Conservation (phyloP, 257 asterid species). For the Gardenia jasminoides region DNA sequence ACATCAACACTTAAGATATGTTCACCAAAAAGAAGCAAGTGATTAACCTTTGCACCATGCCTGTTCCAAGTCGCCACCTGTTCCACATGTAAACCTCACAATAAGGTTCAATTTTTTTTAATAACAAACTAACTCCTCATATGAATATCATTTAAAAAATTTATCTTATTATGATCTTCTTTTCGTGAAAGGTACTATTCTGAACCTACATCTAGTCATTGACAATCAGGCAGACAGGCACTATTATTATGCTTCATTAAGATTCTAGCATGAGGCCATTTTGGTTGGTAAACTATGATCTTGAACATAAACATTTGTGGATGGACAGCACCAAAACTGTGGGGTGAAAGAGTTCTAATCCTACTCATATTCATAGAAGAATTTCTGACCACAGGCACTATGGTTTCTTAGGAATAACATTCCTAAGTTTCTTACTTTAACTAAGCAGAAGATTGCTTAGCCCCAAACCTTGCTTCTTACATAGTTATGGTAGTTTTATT, state of each 20-base stretch:
- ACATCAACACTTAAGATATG: slow-evolving; percentile 69
- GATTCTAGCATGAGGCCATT: too few relatives aligned
- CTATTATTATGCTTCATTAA: too few relatives aligned
- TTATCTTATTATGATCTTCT: neutral
- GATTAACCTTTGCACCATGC: slow-evolving; percentile 72
- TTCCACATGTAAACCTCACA: slow-evolving; percentile 17
- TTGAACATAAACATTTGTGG: neutral
- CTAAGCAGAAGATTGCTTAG: neutral
- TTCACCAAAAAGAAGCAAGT: slow-evolving; percentile 76
- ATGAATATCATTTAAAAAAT: neutral
- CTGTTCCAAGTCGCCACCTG: slow-evolving; percentile 88
- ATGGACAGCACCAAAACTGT: neutral
- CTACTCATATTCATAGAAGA: neutral
- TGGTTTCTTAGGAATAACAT: neutral
- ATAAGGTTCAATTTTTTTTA: neutral
- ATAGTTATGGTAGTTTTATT: neutral
- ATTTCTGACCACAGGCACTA: neutral
- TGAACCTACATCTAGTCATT: neutral
- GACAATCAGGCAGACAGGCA: neutral
- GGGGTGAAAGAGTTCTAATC: neutral
- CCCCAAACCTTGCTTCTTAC: neutral
- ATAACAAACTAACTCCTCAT: neutral
- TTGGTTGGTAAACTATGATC: too few relatives aligned
- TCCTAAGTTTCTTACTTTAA: neutral
- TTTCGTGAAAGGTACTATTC: neutral